Base-by-base conservation (phyloP, 2,329 filamentous ascomycete species). In the Fusarium sp. region DNA sequence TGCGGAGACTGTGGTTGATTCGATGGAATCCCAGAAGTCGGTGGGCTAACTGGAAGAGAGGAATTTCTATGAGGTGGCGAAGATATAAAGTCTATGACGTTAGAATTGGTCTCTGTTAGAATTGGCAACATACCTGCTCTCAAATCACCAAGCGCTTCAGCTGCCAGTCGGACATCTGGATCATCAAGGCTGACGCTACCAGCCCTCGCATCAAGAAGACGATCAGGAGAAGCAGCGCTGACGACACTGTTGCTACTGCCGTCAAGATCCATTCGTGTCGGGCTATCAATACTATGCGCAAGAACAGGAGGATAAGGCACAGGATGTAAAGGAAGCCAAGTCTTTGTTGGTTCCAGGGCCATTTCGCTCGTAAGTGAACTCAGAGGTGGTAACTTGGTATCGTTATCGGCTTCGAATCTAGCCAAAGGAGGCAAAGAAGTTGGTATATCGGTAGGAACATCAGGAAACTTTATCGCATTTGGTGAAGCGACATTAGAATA, bases 131-230 rank as follows among this genome's bases (percentile, higher is more conserved):
- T 63, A 94, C 93, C 92, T 77, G 92, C 91, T 82, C 91, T 88
- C 68, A 95, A 86, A 75, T 94, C 92, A 54, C 93, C 92, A 19
- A 95, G 84, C 12, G 93, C 93, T 81, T 95, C 92, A 35, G 93
- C 93, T 30, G 93, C 93, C 75, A 92, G 85, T 46, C 90, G 87
- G 40, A 93, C 91, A 76, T 92, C 90, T 6, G 90, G 90, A 72
- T 92, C 90, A 76, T 92, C 91, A 33, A 92, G 80, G 67, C 84
- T 90, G 53, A 90, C 86, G 67, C 86, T 89, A 63, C 83, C 83
- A 9, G 86, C 82, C 54, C 86, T 81, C 7, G 82, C 84, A 70
- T 85, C 85, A 19, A 81, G 76, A 42, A 83, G 81, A n/a, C 80
- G 80, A 59, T 87, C 86, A 18, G 87, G 85, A 7, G 87, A 88